These are phyloP conservation scores for Neobulgaria alba DNA, from an alignment of 2,329 filamentous ascomycete genomes.

Conservation along the genomic window DNA sequence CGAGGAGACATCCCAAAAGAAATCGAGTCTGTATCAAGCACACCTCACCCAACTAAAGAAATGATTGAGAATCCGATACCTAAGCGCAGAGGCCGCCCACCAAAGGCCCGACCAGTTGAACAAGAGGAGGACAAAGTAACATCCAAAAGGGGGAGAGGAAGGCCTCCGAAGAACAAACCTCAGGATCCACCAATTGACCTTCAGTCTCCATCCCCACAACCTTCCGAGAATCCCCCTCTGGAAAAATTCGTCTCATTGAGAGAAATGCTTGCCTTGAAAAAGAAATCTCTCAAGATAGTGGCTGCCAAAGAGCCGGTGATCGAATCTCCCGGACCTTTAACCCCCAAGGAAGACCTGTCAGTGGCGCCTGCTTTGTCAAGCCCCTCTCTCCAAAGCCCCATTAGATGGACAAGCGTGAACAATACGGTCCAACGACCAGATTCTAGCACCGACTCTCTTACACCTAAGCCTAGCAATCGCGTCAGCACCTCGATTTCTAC, in stretches of 20 bases:
- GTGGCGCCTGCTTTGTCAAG: no score
- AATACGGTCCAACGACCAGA: background rate
- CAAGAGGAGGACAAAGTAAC: no score
- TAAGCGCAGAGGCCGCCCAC: conserved; percentile 20
- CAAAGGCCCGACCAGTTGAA: conserved; percentile 16
- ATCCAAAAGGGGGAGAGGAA: background rate
- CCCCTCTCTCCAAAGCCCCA: no score
- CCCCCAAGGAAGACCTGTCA: no score
- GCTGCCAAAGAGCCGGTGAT: conserved; percentile 4
- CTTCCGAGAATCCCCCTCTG: background rate
- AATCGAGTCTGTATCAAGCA: background rate
- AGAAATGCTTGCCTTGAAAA: conserved; percentile 26
- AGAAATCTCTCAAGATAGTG: conserved; percentile 24
- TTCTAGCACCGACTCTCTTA: background rate
- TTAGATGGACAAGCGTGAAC: no score
- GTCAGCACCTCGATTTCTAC: background rate
- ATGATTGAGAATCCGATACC: conserved; percentile 10
- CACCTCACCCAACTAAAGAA: background rate
- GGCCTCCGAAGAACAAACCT: background rate
- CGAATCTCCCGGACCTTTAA: no score
- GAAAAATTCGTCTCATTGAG: conserved; percentile 21
- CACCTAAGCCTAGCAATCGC: background rate
- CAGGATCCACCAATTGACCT: conserved; percentile 2
- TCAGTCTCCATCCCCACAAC: background rate
- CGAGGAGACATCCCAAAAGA: background rate